Conservation (phyloP, 208 protist genomes). For the Wallacemonas rigidus region DNA sequence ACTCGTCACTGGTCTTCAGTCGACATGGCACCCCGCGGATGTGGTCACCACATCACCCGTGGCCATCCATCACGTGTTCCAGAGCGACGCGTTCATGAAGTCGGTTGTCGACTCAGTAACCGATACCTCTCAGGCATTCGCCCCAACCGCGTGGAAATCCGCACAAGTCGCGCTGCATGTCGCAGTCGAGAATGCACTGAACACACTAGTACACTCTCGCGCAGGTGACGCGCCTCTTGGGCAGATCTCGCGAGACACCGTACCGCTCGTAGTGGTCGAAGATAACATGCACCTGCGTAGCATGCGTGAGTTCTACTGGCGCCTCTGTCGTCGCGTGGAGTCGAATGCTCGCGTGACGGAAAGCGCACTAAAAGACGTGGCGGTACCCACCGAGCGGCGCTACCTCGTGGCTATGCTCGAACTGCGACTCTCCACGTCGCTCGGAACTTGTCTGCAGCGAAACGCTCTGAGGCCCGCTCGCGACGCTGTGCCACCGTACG, state of each 20-base stretch:
- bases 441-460: slow-evolving; percentile 48
- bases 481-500: slow-evolving; percentile 38
- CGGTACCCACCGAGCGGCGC: not conserved
- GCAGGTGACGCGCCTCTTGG: too few species aligned
- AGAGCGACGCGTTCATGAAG: slow-evolving; percentile 31
- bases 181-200: not conserved
- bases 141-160: not conserved
- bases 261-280: slow-evolving; percentile 65
- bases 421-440: slow-evolving; percentile 41
- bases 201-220: not conserved
- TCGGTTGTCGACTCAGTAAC: not conserved
- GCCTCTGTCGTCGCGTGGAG: slow-evolving; percentile 36
- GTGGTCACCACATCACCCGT: too few species aligned
- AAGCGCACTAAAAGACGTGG: not conserved
- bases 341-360: not conserved
- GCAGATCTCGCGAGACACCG: too few species aligned
- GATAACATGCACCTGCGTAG: slow-evolving; percentile 81
- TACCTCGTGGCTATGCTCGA: slow-evolving; percentile 40
- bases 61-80: slow-evolving; percentile 22
- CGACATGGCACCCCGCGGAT: not conserved
- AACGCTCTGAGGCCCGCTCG: slow-evolving; percentile 27
- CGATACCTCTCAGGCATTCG: not conserved
- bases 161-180: not conserved
- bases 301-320: slow-evolving; percentile 78
- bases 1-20: slow-evolving; percentile 24